Conservation (phyloP, 257 asterid species). For the Solanum chilense region DNA sequence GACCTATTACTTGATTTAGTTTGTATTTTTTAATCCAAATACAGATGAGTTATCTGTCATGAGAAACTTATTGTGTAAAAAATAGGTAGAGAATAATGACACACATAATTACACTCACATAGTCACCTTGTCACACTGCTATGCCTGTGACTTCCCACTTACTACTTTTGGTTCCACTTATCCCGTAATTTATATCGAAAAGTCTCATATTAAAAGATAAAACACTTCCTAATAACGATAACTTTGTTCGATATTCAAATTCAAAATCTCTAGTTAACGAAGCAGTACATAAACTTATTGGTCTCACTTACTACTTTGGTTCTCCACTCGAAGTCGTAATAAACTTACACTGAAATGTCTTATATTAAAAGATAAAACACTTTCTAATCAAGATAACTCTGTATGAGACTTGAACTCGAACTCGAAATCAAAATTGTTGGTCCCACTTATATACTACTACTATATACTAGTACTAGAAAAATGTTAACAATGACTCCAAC, state of each 20-base stretch:
- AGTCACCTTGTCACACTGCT: not conserved
- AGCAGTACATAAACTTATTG: no score
- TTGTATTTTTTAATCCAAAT: not conserved
- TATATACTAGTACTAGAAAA: not conserved
- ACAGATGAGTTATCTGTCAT: not conserved
- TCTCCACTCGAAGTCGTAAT: fast-evolving
- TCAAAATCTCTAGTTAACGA: not conserved
- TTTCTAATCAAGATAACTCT: no score
- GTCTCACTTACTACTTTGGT: not conserved
- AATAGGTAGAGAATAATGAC: not conserved
- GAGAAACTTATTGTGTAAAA: not conserved
- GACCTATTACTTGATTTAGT: not conserved
- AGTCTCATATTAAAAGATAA: not conserved
- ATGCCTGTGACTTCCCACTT: not conserved
- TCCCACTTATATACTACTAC: not conserved
- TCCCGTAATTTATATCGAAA: fast-evolving
- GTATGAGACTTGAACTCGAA: not conserved
- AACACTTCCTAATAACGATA: fast-evolving
- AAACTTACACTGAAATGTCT: fast-evolving
- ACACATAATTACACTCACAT: not conserved
- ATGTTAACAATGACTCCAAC: not conserved
- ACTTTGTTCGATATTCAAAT: fast-evolving
- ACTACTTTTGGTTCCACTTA: not conserved
- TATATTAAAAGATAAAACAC: fast-evolving
- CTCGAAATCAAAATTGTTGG: not conserved